phyloP scores from a whole-genome alignment of 345 rosid species.

The Cardamine chenopodiifolia region DNA sequence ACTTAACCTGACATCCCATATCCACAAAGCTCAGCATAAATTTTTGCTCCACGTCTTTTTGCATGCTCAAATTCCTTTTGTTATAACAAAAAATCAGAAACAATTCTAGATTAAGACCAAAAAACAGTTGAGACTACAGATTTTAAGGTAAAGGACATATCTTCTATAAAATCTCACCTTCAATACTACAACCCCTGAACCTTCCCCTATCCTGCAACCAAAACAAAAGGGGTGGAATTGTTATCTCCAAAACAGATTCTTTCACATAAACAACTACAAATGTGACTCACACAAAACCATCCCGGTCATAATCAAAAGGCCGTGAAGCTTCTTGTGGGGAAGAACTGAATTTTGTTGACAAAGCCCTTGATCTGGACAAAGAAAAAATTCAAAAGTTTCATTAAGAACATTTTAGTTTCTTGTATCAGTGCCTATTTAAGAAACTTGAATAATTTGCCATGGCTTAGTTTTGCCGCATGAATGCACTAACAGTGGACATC shows the following conservation, averaged over 20 bases:
- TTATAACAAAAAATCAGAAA: constrained; percentile 27
- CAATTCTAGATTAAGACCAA: constrained; percentile 5
- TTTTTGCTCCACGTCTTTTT: constrained; percentile 74
- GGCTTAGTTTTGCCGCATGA: neutral
- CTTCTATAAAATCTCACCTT: constrained; percentile 63
- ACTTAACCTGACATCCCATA: constrained; percentile 99
- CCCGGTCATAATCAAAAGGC: constrained; percentile 89
- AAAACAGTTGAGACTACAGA: neutral
- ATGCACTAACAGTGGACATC: neutral
- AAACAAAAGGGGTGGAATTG: constrained; percentile 26
- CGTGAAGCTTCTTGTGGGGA: constrained; percentile 87
- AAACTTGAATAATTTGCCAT: neutral
- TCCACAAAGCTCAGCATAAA: constrained; percentile 92
- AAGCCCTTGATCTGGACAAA: constrained; percentile 75
- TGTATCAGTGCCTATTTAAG: neutral
- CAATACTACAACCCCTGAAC: constrained; percentile 78
- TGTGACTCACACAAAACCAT: constrained; percentile 93
- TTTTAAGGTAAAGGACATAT: constrained; percentile 9
- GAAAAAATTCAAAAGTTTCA: neutral
- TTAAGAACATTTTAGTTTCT: neutral
- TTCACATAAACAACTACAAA: neutral
- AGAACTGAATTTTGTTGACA: constrained; percentile 78
- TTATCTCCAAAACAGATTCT: constrained; percentile 10
- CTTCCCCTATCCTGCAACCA: constrained; percentile 89
- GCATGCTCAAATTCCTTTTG: constrained; percentile 94